Conservation (phyloP, 768 basidiomycete species). For the Phylloporus sp. region DNA sequence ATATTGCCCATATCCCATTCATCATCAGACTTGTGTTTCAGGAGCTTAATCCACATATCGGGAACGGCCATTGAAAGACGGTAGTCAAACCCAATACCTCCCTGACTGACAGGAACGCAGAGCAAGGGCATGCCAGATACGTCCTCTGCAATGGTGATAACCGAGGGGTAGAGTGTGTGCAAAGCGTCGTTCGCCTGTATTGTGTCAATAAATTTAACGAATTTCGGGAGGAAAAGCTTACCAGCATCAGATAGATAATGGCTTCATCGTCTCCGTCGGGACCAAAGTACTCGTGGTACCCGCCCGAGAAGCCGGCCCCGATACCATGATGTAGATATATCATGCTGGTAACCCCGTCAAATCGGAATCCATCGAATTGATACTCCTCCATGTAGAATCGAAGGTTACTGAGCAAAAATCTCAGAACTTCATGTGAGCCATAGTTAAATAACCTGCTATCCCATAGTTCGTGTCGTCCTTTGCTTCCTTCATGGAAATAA, state of each 20-base stretch:
- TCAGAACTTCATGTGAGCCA: conserved; percentile 86
- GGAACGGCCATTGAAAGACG: conserved; percentile 98
- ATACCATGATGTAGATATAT: conserved; percentile 99
- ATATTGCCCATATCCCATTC: conserved; percentile 88
- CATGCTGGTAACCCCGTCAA: conserved; percentile 99
- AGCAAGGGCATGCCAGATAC: conserved; percentile 99
- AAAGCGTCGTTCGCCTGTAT: conserved; percentile 86
- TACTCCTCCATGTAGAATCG: conserved; percentile 96
- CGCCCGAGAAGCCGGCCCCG: conserved; percentile 95
- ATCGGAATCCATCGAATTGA: conserved; percentile 95
- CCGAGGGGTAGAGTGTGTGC: conserved; percentile 72
- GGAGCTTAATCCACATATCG: conserved; percentile 99
- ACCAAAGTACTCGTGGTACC: conserved; percentile 98
- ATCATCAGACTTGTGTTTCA: conserved; percentile 86
- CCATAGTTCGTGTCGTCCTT: conserved; percentile 94
- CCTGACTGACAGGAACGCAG: conserved; percentile 69
- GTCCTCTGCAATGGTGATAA: conserved; percentile 95
- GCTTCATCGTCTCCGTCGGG: conserved; percentile 79
- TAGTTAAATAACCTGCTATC: conserved; percentile 98
- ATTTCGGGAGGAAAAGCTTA: conserved; percentile 37
- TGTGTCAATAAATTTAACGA: conserved; percentile 4
- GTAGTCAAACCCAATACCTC: conserved; percentile 97
- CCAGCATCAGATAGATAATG: conserved; percentile 95
- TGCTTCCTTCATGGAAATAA: conserved; percentile 93
- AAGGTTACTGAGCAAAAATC: conserved; percentile 93